Percentiles rank a stretch among this genome's conserved stretches.
These are phyloP conservation scores for Orbilia ellipsospora DNA, from an alignment of 2,329 filamentous ascomycete genomes.

Conservation along the genomic window DNA sequence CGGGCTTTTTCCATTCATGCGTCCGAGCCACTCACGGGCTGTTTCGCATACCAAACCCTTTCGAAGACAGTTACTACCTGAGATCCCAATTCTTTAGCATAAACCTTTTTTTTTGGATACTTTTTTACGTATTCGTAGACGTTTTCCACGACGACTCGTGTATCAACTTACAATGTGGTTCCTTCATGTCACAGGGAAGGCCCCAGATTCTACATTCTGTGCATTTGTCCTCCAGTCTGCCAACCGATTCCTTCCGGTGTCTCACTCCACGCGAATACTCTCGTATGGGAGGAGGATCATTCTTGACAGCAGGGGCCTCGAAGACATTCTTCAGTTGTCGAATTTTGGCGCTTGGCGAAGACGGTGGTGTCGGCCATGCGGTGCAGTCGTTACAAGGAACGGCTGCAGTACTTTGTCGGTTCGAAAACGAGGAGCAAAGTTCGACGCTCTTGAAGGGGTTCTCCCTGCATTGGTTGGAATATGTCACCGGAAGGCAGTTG, in stretches of 20 bases:
- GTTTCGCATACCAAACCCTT: slow-evolving; percentile 48
- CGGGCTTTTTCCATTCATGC: slow-evolving; percentile 40
- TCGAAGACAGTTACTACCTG: slow-evolving; percentile 46
- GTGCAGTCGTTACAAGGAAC: slow-evolving; percentile 43
- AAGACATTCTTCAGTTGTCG: slow-evolving; percentile 53
- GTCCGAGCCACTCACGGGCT: slow-evolving; percentile 44
- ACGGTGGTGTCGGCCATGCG: slow-evolving; percentile 42
- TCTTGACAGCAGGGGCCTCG: slow-evolving; percentile 36
- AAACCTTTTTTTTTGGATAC: slow-evolving; percentile 17
- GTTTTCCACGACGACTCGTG: background rate
- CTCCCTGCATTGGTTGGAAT: slow-evolving; percentile 38
- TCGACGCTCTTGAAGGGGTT: slow-evolving; percentile 41
- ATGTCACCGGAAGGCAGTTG: slow-evolving; percentile 38
- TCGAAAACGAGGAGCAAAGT: slow-evolving; percentile 29
- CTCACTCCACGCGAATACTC: slow-evolving; percentile 34
- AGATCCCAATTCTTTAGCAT: slow-evolving; percentile 25
- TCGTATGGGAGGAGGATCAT: slow-evolving; percentile 21
- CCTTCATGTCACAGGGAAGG: slow-evolving; percentile 46
- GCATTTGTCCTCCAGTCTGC: slow-evolving; percentile 52
- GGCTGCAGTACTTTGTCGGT: slow-evolving; percentile 18
- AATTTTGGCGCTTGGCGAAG: slow-evolving; percentile 44
- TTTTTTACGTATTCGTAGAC: background rate
- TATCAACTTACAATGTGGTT: slow-evolving; percentile 50
- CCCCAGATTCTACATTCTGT: slow-evolving; percentile 44
- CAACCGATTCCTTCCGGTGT: slow-evolving; percentile 47